A percentile compares a stretch with the other conserved stretches of the same genome.
Evolutionary conservation across 108 stramenopile genomes (phyloP).

Genomic region (Craspedostauros australis): DNA sequence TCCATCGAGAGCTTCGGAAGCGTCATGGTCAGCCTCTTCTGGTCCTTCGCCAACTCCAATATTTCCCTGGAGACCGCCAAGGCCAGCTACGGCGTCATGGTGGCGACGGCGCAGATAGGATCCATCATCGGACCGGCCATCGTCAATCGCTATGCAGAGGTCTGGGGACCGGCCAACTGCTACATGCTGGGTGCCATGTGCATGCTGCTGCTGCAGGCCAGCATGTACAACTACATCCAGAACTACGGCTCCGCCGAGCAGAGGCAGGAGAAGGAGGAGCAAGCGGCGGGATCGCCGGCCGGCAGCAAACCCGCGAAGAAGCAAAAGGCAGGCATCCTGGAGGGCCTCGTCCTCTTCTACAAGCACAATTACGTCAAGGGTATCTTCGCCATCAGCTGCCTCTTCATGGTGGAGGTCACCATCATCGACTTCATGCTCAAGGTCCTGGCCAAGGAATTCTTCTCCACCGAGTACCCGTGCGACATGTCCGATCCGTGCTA

Average conservation of each 20-base stretch:
- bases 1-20: constrained; percentile 94
- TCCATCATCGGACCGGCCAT: constrained; percentile 91
- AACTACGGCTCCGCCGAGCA: constrained; percentile 64
- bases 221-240: constrained; percentile 85
- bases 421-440: constrained; percentile 98
- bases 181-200: constrained; percentile 74
- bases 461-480: constrained; percentile 82
- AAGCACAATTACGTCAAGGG: constrained; percentile 95
- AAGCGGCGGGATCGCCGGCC: constrained; percentile 1
- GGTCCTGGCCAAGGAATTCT: constrained; percentile 85
- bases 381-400: constrained; percentile 93
- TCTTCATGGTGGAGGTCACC: constrained; percentile 98
- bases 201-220: constrained; percentile 84
- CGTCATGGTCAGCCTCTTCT: constrained; percentile 92
- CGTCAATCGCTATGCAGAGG: constrained; percentile 60
- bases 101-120: constrained; percentile 92
- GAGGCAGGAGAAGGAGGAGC: constrained; percentile 31
- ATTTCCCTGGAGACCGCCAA: constrained; percentile 89
- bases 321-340: constrained; percentile 82
- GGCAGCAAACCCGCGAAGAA: constrained; percentile 36
- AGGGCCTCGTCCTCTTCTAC: constrained; percentile 87
- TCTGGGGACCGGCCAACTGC: constrained; percentile 69
- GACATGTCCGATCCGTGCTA: constrained; percentile 65
- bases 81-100: constrained; percentile 91
- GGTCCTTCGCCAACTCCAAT: constrained; percentile 94